Base-by-base conservation (phyloP, 805 yeast genomes). In the Isabelozyma heimii region DNA sequence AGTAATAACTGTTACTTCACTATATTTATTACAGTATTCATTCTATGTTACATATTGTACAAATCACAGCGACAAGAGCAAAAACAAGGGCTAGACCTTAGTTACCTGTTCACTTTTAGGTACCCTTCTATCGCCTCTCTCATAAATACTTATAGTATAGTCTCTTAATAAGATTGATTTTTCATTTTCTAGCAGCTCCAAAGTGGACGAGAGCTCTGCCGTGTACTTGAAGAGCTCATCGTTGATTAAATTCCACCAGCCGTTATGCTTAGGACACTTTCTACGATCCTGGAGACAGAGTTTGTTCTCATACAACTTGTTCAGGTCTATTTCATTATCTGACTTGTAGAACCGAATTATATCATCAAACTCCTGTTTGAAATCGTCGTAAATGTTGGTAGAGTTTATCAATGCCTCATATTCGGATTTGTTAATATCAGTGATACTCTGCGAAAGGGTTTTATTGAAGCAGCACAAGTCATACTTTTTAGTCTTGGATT, bases 401-500 rank as follows among this genome's bases (percentile, higher is more conserved):
- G 43, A 33, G 13, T 27, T n/a, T 14, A 41, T 24, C 45, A 44
- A 45, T 6, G 12, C 39, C 16, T 40, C 37, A 20, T 20, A 20
- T 5, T 24, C 12, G 9, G 12, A 13, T 13, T 40, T 12, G 14
- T 40, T 16, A 10, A 44, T 37, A 1, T 26, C 48, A 40, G 13
- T 9, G 6, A 50, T 49, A 20, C 24, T 20, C 24, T 2, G 24
- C 24, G 24, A 20, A 27, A 73, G 56, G 4, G 58, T 43, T 10
- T 61, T 51, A 48, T 81, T 80, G 58, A 70, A 83, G 9, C 83
- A 83, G 62, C 88, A 83, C 3, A 82, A 63, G 39, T 82, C 85
- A 24, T 73, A 49, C 48, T 71, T 78, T 47, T 65, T 72, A 46
- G 47, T 53, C 49, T 50, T 56, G 20, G 47, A 46, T 37, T 55